Evolutionary conservation across 345 rosid genomes (phyloP).

Genomic region (Conringia planisiliqua): DNA sequence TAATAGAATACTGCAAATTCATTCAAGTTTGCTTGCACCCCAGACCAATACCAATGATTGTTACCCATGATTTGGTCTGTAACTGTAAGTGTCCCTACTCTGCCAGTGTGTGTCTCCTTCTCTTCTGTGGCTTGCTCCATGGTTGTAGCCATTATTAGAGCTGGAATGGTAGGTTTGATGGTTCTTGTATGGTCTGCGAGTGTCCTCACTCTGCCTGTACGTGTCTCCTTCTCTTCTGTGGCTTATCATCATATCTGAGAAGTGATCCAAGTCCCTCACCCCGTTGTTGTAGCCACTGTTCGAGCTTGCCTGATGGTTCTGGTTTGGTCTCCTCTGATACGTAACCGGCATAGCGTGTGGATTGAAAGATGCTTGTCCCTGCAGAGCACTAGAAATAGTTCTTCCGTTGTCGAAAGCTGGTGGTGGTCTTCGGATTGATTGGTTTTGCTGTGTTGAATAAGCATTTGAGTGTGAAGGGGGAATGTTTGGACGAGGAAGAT

Average conservation of each 20-base stretch:
- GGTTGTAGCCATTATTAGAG: conserved; percentile 18
- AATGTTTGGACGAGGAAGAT: not conserved
- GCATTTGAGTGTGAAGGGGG: conserved; percentile 10
- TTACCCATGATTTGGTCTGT: conserved; percentile 22
- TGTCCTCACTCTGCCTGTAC: conserved; percentile 15
- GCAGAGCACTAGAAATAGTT: conserved; percentile 29
- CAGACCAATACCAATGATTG: not conserved
- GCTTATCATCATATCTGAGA: conserved; percentile 21
- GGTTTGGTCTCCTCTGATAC: conserved; percentile 23
- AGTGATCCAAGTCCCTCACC: conserved; percentile 25
- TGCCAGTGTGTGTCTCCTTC: conserved; percentile 16
- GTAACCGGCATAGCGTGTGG: conserved; percentile 21
- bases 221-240: conserved; percentile 15
- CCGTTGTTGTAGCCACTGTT: conserved; percentile 27
- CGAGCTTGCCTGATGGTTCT: conserved; percentile 22
- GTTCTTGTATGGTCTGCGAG: not conserved
- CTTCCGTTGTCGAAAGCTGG: conserved; percentile 24
- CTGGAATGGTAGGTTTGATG: conserved; percentile 11
- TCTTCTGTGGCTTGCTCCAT: conserved; percentile 9
- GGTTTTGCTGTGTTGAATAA: conserved; percentile 23
- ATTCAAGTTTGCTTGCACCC: not conserved
- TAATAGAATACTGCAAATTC: not conserved
- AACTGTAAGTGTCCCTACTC: not conserved
- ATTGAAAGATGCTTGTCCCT: conserved; percentile 31
- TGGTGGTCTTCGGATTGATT: conserved; percentile 20